These are phyloP conservation scores for Singerocomus inundabilis DNA, from an alignment of 1,284 basidiomycete species.

Conservation along the genomic window DNA sequence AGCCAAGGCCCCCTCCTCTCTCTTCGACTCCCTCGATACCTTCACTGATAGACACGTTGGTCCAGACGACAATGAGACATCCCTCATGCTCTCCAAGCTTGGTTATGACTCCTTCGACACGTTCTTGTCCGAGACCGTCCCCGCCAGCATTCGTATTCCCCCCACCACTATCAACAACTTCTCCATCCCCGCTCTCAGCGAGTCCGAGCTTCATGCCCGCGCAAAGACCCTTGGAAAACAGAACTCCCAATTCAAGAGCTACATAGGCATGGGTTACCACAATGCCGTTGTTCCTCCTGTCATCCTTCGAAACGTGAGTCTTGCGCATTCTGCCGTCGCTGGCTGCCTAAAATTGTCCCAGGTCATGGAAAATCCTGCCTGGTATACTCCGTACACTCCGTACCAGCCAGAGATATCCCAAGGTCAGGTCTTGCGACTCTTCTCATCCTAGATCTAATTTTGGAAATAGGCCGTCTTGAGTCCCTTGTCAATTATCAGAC, in stretches of 20 bases:
- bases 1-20: constrained; percentile 53
- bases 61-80: constrained; percentile 74
- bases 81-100: constrained; percentile 75
- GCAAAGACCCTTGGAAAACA: constrained; percentile 74
- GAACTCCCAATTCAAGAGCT: constrained; percentile 87
- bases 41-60: constrained; percentile 90
- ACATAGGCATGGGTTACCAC: constrained; percentile 98
- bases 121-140: constrained; percentile 81
- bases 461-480: constrained; percentile 77
- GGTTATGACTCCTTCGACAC: constrained; percentile 86
- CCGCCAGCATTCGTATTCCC: constrained; percentile 73
- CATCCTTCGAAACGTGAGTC: constrained; percentile 83
- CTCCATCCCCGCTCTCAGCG: constrained; percentile 76
- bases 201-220: constrained; percentile 79
- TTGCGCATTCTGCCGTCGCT: neutral
- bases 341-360: constrained; percentile 32
- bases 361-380: constrained; percentile 95
- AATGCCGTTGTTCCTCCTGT: constrained; percentile 92
- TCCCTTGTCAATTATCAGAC: constrained; percentile 98
- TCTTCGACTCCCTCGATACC: constrained; percentile 82
- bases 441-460: constrained; percentile 12
- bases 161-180: constrained; percentile 60
- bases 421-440: constrained; percentile 47
- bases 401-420: constrained; percentile 93
- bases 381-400: constrained; percentile 98